These are phyloP conservation scores for Ploettnerulaceae sp. DNA, from an alignment of 2,329 filamentous ascomycete genomes.

Conservation along the genomic window DNA sequence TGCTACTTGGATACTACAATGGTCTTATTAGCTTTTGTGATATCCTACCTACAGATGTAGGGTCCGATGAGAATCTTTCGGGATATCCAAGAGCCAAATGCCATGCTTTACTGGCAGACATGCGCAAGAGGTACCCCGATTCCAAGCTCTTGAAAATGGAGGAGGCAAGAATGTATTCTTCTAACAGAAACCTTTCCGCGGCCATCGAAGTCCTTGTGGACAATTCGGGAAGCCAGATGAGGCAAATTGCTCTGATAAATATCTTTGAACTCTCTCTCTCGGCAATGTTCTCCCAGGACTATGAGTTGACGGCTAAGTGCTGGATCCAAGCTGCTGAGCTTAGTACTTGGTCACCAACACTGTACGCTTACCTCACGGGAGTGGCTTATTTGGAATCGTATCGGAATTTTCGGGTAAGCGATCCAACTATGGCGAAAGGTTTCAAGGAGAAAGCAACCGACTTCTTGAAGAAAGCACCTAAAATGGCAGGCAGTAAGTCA, in stretches of 20 bases:
- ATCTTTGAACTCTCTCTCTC: conserved; percentile 80
- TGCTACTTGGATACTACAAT: conserved; percentile 83
- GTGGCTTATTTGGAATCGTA: conserved; percentile 77
- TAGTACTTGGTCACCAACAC: conserved; percentile 84
- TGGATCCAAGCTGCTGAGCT: conserved; percentile 73
- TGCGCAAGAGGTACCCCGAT: conserved; percentile 74
- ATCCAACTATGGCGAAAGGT: conserved; percentile 44
- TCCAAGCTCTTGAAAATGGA: conserved; percentile 84
- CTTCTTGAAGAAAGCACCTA: conserved; percentile 65
- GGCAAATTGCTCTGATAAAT: conserved; percentile 80
- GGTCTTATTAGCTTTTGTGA: conserved; percentile 81
- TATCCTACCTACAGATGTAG: conserved; percentile 64
- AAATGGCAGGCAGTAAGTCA: conserved; percentile 57
- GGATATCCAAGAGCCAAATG: conserved; percentile 71
- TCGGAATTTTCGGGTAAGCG: conserved; percentile 48
- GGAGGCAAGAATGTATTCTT: conserved; percentile 71
- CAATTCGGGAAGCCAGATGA: conserved; percentile 65
- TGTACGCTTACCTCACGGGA: conserved; percentile 88
- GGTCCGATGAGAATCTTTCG: conserved; percentile 52
- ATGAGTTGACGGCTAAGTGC: conserved; percentile 64
- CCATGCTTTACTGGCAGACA: conserved; percentile 60
- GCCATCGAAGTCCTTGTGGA: conserved; percentile 61
- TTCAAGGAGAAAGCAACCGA: conserved; percentile 63
- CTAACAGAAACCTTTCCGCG: conserved; percentile 59
- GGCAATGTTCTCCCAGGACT: conserved; percentile 74